phyloP scores from a whole-genome alignment of 108 stramenopile genomes.

The Pseudonitzschia delicatissima region DNA sequence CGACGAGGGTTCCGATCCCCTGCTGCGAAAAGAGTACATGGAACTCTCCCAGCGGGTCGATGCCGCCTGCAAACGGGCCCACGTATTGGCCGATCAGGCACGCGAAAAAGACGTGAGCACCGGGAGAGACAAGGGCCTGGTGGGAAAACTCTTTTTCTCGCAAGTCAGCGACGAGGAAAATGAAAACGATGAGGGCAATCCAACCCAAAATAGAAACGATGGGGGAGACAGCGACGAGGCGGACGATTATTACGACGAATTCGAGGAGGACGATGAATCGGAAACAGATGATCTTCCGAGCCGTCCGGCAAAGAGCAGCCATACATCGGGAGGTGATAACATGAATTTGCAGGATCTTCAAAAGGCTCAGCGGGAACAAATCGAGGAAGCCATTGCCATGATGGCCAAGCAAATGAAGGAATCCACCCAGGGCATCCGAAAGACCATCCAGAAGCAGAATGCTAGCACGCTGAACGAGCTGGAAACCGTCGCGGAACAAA shows the following conservation, averaged over 20 bases:
- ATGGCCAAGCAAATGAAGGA: constrained; percentile 70
- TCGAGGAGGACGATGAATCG: constrained; percentile 8
- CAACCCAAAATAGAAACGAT: background rate
- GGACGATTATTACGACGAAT: constrained; percentile 11
- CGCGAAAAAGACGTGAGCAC: constrained; percentile 1
- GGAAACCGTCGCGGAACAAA: constrained; percentile 66
- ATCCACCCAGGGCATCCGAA: constrained; percentile 61
- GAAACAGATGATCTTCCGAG: background rate
- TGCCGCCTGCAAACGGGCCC: constrained; percentile 26
- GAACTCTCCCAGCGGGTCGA: constrained; percentile 21
- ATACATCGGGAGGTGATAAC: background rate
- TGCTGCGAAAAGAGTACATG: background rate
- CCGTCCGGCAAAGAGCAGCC: background rate
- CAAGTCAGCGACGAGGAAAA: background rate
- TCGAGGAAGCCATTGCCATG: constrained; percentile 64
- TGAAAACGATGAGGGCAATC: background rate
- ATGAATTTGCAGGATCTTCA: constrained; percentile 48
- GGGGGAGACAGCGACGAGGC: background rate
- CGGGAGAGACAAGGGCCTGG: constrained; percentile 3
- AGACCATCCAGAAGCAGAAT: constrained; percentile 59
- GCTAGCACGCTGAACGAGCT: constrained; percentile 48
- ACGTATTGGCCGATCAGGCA: constrained; percentile 3
- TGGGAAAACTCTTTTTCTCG: constrained; percentile 26
- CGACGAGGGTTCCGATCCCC: background rate
- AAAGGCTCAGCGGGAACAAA: constrained; percentile 70